Conservation (phyloP, 495 filamentous ascomycete species). For the Letharia lupina region DNA sequence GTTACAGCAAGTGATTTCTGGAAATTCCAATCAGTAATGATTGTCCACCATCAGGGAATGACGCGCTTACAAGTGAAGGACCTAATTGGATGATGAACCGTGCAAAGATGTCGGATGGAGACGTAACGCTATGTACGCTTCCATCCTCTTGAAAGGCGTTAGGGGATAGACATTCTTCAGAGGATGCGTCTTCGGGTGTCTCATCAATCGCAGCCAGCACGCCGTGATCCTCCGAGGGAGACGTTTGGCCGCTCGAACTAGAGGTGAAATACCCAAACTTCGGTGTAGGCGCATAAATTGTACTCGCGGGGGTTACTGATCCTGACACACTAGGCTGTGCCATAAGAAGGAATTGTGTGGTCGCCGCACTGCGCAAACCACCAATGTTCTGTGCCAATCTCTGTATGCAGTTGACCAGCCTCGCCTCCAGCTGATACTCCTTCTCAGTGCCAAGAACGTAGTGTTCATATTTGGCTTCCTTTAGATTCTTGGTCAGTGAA, state of each 20-base stretch:
- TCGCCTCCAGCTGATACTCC: conserved; percentile 70
- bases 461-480: conserved; percentile 86
- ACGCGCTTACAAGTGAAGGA: conserved; percentile 65
- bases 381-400: conserved; percentile 83
- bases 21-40: conserved; percentile 22
- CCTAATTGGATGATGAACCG: conserved; percentile 80
- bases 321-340: conserved; percentile 42
- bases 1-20: conserved; percentile 85
- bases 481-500: conserved; percentile 68
- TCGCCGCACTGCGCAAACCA: conserved; percentile 80
- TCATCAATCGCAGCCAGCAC: conserved; percentile 59
- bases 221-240: conserved; percentile 34
- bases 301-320: conserved; percentile 29
- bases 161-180: conserved; percentile 19
- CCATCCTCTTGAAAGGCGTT: conserved; percentile 28
- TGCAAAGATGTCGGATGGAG: conserved; percentile 73
- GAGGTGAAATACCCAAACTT: conserved; percentile 14
- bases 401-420: conserved; percentile 76
- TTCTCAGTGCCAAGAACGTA: conserved; percentile 75
- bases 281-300: conserved; percentile 28
- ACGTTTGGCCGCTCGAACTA: conserved; percentile 29
- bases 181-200: conserved; percentile 51
- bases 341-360: conserved; percentile 78
- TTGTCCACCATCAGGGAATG: background rate
- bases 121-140: conserved; percentile 29